Evolutionary conservation across 2,329 filamentous ascomycete species (phyloP), one percentile per base, ranked within the genome.

Genomic region (Colletotrichum costaricense): DNA sequence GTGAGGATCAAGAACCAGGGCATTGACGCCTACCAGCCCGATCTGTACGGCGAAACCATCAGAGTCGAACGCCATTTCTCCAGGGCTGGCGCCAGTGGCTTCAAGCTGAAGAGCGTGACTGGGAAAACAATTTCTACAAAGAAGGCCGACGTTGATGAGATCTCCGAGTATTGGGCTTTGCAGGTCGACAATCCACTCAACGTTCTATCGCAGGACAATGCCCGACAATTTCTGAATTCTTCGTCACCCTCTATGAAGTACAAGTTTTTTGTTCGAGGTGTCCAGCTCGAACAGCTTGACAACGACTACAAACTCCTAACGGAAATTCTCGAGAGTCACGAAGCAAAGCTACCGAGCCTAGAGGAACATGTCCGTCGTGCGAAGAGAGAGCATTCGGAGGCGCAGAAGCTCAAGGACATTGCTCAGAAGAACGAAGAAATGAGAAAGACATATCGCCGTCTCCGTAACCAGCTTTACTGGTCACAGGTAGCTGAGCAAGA

Each of bases 151-250:
- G 89, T 99, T 9, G 95, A 98, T 76, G 94, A 98, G 76, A 96
- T 99, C 60, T 92, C 95, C 55, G 97, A 99, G 81, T 97, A 94
- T 80, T 98, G 95, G 80, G 94, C 93, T 55, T 86, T 99, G 55
- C 96, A 98, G 81, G 95, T 99, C 70, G 96, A 98, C 80, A 99
- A 99, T 77, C 97, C 97, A 0, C 92, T 99, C 85, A 98, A 97
- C 73, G 94, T 98, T 7, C 88, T 99, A 22, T 98, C 95, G 0
- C 97, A 99, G 82, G 97, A 99, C 80, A 95, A 95, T 82, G 97
- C 97, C 12, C 92, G 97, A 12, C 94, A 97, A 72, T 99, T 99
- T 78, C 88, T 99, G 56, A 97, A 96, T 79, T 90, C 92, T 46
- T 96, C 97, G 14, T 93, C 91, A 2, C 90, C 95, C 0, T 86